Conservation (phyloP, 2,329 filamentous ascomycete species). For the Cercospora brassicicola region DNA sequence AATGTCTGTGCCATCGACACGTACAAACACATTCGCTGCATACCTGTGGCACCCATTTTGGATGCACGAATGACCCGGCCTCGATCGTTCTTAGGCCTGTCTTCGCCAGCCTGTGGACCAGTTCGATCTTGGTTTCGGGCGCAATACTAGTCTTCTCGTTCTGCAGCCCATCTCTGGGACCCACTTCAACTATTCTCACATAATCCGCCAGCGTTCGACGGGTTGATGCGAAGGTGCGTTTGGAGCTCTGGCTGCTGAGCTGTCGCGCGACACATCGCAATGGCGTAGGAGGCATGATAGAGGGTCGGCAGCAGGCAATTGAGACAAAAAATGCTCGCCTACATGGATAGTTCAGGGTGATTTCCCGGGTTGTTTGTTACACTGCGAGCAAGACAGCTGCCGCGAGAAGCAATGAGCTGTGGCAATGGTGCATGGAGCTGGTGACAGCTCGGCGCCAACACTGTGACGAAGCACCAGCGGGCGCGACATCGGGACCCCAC, state of each 20-base stretch:
- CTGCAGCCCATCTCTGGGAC: slow-evolving; percentile 78
- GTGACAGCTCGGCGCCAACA: not conserved
- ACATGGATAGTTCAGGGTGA: not conserved
- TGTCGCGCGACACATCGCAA: slow-evolving; percentile 14
- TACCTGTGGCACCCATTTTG: slow-evolving; percentile 82
- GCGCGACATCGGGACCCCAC: not conserved
- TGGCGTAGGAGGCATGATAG: slow-evolving; percentile 9
- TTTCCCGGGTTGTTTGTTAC: not conserved
- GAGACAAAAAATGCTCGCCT: not conserved
- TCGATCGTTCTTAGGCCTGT: slow-evolving; percentile 75
- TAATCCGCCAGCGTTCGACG: slow-evolving; percentile 39
- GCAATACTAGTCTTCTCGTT: slow-evolving; percentile 75
- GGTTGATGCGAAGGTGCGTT: slow-evolving; percentile 32
- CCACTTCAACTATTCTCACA: slow-evolving; percentile 74
- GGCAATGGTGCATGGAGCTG: not conserved
- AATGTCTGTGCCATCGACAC: slow-evolving; percentile 1
- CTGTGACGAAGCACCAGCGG: not conserved
- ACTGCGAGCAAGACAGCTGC: not conserved
- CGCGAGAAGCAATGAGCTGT: not conserved
- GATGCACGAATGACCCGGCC: slow-evolving; percentile 77
- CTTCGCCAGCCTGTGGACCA: slow-evolving; percentile 67
- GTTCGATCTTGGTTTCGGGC: slow-evolving; percentile 70
- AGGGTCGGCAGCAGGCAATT: not conserved
- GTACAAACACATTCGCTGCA: not conserved
- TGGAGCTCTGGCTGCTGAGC: slow-evolving; percentile 7